Conservation (phyloP, 2,329 filamentous ascomycete species). For the Lomentospora prolificans region DNA sequence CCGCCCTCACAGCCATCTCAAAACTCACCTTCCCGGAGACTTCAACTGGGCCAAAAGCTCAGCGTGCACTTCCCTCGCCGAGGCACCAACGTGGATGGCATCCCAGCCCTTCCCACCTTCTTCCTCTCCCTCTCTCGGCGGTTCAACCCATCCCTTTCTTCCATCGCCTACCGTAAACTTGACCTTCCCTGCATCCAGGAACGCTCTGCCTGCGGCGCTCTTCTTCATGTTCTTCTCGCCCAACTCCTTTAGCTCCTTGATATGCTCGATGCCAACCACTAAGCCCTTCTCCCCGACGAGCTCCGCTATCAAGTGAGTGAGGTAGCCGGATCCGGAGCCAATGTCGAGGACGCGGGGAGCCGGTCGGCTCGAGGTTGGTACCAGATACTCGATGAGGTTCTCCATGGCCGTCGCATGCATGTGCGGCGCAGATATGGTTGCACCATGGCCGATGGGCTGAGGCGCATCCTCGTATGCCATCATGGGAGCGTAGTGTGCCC, state of each 20-base stretch:
- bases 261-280: constrained; percentile 69
- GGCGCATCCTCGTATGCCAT: constrained; percentile 57
- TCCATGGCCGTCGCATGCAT: constrained; percentile 49
- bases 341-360: constrained; percentile 57
- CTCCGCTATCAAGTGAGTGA: constrained; percentile 81
- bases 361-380: constrained; percentile 22
- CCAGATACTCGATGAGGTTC: constrained; percentile 34
- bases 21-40: constrained; percentile 54
- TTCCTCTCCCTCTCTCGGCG: constrained; percentile 30
- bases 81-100: constrained; percentile 91
- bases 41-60: constrained; percentile 68
- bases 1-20: background rate
- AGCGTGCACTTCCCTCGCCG: constrained; percentile 63
- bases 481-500: constrained; percentile 68
- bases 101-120: constrained; percentile 58
- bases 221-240: constrained; percentile 58
- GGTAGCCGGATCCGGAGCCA: constrained; percentile 68
- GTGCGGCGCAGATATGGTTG: constrained; percentile 51
- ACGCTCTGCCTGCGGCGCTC: constrained; percentile 42
- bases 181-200: constrained; percentile 57
- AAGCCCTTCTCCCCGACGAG: constrained; percentile 45
- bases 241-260: constrained; percentile 50
- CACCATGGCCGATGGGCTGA: constrained; percentile 43
- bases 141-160: constrained; percentile 50
- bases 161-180: constrained; percentile 70